Evolutionary conservation across 176 grass and related monocot species (phyloP).

Genomic region (Juncus inflexus): DNA sequence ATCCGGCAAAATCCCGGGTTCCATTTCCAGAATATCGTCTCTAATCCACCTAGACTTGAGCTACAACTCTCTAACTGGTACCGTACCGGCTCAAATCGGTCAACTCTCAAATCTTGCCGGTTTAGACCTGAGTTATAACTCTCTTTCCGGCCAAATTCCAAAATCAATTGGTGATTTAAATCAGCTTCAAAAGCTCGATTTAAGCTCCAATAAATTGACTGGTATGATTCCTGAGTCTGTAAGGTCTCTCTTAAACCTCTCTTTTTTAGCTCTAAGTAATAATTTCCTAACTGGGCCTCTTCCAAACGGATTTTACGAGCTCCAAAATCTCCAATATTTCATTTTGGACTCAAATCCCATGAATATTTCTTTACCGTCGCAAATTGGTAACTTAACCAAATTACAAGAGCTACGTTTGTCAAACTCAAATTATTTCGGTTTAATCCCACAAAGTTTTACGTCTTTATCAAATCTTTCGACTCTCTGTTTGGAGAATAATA

Average conservation of each 20-base stretch:
- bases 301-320: constrained; percentile 42
- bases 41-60: constrained; percentile 85
- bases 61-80: constrained; percentile 70
- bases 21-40: constrained; percentile 45
- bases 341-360: constrained; percentile 92
- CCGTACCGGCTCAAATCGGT: constrained; percentile 44
- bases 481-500: constrained; percentile 76
- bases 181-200: constrained; percentile 87
- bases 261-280: constrained; percentile 74
- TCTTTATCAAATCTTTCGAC: constrained; percentile 61
- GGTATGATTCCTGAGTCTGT: constrained; percentile 45
- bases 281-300: constrained; percentile 54
- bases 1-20: constrained; percentile 52
- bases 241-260: constrained; percentile 48
- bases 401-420: constrained; percentile 79
- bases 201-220: constrained; percentile 75
- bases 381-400: constrained; percentile 50
- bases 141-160: constrained; percentile 60
- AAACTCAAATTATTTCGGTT: constrained; percentile 68
- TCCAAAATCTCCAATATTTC: constrained; percentile 73
- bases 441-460: constrained; percentile 60
- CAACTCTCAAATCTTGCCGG: constrained; percentile 45
- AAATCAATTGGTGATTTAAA: constrained; percentile 50
- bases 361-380: constrained; percentile 42
- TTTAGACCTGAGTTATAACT: constrained; percentile 87